A percentile compares a stretch with the other conserved stretches of the same genome.
phyloP scores from a whole-genome alignment of 2,329 filamentous ascomycete genomes.

The Dactylellina leptospora region DNA sequence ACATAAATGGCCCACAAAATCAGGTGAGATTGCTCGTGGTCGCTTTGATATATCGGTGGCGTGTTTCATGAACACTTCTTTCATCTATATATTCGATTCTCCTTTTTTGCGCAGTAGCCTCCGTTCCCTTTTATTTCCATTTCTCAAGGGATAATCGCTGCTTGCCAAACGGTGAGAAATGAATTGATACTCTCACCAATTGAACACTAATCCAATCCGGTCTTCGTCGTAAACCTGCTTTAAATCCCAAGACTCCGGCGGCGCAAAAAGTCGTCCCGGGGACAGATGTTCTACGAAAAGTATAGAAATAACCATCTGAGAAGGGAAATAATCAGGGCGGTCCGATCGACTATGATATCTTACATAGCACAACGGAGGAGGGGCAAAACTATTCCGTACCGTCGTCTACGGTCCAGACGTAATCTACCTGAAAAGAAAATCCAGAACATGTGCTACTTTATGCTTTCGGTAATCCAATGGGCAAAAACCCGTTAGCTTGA shows the following conservation, averaged over 20 bases:
- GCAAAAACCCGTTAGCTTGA: conserved; percentile 29
- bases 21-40: conserved; percentile 24
- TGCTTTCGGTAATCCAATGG: conserved; percentile 40
- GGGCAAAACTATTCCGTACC: conserved; percentile 24
- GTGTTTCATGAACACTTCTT: neutral
- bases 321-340: neutral
- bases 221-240: no score
- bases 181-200: neutral
- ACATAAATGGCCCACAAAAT: conserved; percentile 23
- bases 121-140: conserved; percentile 5
- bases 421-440: conserved; percentile 30
- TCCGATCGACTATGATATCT: neutral
- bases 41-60: neutral
- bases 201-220: neutral
- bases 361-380: conserved; percentile 1
- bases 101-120: conserved; percentile 12
- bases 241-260: conserved; percentile 36
- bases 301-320: neutral
- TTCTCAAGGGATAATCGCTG: conserved; percentile 33
- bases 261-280: neutral
- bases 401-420: conserved; percentile 1
- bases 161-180: conserved; percentile 15
- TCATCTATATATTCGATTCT: neutral
- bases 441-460: conserved; percentile 26
- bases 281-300: neutral